Percentiles rank a stretch among this genome's conserved stretches.
phyloP scores from a whole-genome alignment of 306 rosid species.

The Prunus mongolica region DNA sequence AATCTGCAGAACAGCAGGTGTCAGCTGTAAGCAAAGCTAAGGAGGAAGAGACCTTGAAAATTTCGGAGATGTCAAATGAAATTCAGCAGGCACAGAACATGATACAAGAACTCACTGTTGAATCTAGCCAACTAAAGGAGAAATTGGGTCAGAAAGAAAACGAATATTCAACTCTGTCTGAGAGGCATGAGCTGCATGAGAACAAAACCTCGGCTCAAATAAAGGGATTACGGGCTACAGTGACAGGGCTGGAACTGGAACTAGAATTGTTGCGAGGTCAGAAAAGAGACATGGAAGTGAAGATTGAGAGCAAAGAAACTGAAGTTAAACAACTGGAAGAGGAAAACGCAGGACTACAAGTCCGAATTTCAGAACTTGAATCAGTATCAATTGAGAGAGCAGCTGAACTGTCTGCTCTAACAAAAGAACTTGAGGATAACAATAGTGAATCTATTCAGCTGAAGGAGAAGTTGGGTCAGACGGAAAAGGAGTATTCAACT shows the following conservation, averaged over 20 bases:
- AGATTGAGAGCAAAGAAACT: constrained; percentile 37
- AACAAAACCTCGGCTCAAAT: constrained; percentile 47
- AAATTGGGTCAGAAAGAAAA: constrained; percentile 41
- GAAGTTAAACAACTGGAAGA: constrained; percentile 50
- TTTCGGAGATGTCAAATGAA: constrained; percentile 46
- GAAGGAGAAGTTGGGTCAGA: constrained; percentile 53
- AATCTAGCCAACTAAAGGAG: constrained; percentile 48
- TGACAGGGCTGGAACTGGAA: constrained; percentile 37
- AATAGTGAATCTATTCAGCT: constrained; percentile 34
- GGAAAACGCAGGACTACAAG: constrained; percentile 32
- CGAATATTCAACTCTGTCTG: constrained; percentile 49
- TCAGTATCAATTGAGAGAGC: constrained; percentile 44
- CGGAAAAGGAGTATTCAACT: constrained; percentile 46
- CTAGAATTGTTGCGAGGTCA: constrained; percentile 42
- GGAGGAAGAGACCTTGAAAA: constrained; percentile 53
- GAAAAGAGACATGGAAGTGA: constrained; percentile 43
- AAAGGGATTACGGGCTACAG: constrained; percentile 39
- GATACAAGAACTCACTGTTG: constrained; percentile 47
- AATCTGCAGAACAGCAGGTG: constrained; percentile 46
- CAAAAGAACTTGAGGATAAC: constrained; percentile 39
- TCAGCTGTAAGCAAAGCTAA: constrained; percentile 42
- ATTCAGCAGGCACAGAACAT: constrained; percentile 43
- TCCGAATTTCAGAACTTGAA: constrained; percentile 52
- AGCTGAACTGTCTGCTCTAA: constrained; percentile 40
- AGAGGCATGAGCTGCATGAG: constrained; percentile 47